A percentile compares a stretch with the other conserved stretches of the same genome.
phyloP scores from a whole-genome alignment of 495 filamentous ascomycete genomes.

The Aspergillus baeticus region DNA sequence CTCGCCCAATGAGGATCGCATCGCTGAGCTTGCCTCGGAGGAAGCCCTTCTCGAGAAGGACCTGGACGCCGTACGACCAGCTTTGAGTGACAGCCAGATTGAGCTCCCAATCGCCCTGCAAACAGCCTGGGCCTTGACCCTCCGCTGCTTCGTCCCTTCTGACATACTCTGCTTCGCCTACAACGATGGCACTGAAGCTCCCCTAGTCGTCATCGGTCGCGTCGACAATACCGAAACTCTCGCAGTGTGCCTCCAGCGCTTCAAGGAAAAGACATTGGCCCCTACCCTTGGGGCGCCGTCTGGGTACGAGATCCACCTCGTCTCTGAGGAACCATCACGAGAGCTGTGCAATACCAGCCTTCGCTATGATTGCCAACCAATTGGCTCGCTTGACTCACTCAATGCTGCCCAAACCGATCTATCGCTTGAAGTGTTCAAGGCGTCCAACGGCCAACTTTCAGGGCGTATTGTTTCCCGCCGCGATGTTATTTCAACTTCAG shows the following conservation, averaged over 20 bases:
- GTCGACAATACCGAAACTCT: constrained; percentile 2
- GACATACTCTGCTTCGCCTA: not conserved
- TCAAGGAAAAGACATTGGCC: not conserved
- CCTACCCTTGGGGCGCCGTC: not conserved
- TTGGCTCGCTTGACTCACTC: not conserved
- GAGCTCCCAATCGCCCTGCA: not conserved
- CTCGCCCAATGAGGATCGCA: not conserved
- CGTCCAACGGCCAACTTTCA: not conserved
- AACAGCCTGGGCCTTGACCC: not conserved
- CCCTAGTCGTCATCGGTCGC: not conserved
- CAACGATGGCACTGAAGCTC: not conserved
- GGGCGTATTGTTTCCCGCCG: not conserved
- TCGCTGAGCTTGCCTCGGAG: not conserved
- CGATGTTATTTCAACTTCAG: not conserved
- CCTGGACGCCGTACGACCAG: not conserved
- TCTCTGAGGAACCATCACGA: not conserved
- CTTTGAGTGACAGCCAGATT: not conserved
- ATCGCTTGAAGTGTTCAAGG: not conserved
- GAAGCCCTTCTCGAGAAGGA: not conserved
- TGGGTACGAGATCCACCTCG: not conserved
- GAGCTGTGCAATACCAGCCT: constrained; percentile 1
- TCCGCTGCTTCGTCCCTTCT: not conserved
- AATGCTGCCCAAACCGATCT: not conserved
- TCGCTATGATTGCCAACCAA: not conserved
- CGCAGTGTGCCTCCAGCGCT: not conserved